Evolutionary conservation across 108 stramenopile genomes (phyloP), one percentile per base, ranked within the genome.

Genomic region (Skeletonema menzelii): DNA sequence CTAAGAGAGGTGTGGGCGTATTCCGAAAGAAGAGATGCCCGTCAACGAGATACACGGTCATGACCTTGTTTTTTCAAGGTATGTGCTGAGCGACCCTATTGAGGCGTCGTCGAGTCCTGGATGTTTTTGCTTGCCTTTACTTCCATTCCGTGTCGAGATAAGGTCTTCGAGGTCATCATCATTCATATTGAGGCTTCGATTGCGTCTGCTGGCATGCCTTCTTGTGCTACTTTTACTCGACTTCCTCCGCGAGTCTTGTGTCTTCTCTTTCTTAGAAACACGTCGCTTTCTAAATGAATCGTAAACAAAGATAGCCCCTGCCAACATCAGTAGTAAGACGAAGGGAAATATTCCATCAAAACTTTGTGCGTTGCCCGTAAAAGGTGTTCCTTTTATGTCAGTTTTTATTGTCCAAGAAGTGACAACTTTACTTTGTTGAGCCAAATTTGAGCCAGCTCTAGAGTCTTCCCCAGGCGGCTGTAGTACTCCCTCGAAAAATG

Each of bases 361-460:
- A 17, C 20, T 53, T n/a, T 22, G 22, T 7, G 4, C 22, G 4
- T 22, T 53, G 22, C 20, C 22, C 4, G 0, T 53, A 53, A 53
- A 53, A 8, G 49, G 49, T 19, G 49, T 53, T 22, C 49, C 49
- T 53, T 53, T 53, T 0, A 80, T 64, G 58, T 76, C 75, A 17
- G 79, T 80, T 38, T 80, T 80, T 30, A 80, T 80, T 34, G 79
- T 80, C 79, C 79, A 80, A 13, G 70, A 72, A 24, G 79, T 80
- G 38, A 80, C 75, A 31, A 80, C 79, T 38, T 46, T 58, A 63
- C 79, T 80, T 27, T 59, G 27, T 28, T 72, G 15, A 34, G 60
- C 69, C 12, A 78, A 27, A 12, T 37, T 49, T 19, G 49, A 15
- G 11, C 10, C 47, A 56, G 75, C 62, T 55, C 71, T 67, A 17